These are phyloP conservation scores for Hypoxylon rickii DNA, from an alignment of 495 filamentous ascomycete genomes.

Conservation along the genomic window DNA sequence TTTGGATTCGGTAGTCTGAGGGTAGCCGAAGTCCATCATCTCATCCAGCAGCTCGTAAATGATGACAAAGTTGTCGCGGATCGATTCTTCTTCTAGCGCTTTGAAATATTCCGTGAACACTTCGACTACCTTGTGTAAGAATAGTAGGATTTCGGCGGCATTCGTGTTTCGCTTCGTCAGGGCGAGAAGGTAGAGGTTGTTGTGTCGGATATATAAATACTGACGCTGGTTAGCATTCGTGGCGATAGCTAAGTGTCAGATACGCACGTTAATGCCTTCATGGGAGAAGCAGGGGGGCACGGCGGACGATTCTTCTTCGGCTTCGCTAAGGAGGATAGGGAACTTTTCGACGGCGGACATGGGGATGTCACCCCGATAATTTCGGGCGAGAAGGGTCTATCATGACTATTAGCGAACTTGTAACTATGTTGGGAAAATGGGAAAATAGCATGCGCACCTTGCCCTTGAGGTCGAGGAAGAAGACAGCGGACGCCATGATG, in stretches of 20 bases:
- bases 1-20: conserved; percentile 98
- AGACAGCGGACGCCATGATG: conserved; percentile 94
- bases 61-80: conserved; percentile 98
- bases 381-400: conserved; percentile 95
- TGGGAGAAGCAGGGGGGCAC: conserved; percentile 98
- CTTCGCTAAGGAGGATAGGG: conserved; percentile 93
- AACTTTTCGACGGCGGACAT: conserved; percentile 99
- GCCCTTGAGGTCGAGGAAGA: conserved; percentile 99
- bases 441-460: conserved; percentile 65
- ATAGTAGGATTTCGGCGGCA: conserved; percentile 96
- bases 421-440: not conserved
- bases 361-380: conserved; percentile 98
- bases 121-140: conserved; percentile 97
- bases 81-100: conserved; percentile 97
- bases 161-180: conserved; percentile 99
- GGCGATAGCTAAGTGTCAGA: conserved; percentile 1
- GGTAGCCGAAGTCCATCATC: conserved; percentile 99
- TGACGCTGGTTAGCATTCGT: conserved; percentile 39
- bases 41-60: conserved; percentile 99
- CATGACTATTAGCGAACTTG: conserved; percentile 7
- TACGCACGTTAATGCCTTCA: conserved; percentile 92
- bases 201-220: conserved; percentile 99
- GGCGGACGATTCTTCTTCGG: conserved; percentile 98
- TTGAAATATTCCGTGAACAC: conserved; percentile 99
- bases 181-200: conserved; percentile 98